Conservation (phyloP, 257 asterid species). For the Fraxinus anomala region DNA sequence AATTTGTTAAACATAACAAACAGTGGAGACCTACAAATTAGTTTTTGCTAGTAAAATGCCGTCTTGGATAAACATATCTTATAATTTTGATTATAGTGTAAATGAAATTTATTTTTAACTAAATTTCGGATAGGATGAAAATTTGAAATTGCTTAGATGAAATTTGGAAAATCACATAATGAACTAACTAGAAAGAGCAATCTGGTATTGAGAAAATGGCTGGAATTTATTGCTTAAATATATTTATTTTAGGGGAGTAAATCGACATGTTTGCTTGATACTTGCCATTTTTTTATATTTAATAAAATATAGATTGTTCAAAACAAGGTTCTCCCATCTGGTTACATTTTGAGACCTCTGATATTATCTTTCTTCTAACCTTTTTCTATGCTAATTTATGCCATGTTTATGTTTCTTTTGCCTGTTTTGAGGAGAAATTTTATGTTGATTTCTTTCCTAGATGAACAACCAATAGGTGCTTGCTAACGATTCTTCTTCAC, state of each 20-base stretch:
- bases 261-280: not conserved
- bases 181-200: not conserved
- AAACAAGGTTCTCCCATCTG: not conserved
- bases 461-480: conserved; percentile 27
- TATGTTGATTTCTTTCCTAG: conserved; percentile 25
- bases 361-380: not conserved
- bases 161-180: not conserved
- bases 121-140: not conserved
- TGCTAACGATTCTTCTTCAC: conserved; percentile 37
- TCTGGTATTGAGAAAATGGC: conserved; percentile 10
- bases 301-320: not conserved
- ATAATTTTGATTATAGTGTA: not conserved
- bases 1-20: not conserved
- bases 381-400: conserved; percentile 14
- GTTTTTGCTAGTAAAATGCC: not conserved
- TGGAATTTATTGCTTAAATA: not conserved
- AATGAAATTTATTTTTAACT: not conserved
- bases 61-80: not conserved
- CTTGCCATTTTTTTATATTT: not conserved
- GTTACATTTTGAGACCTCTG: conserved; percentile 5
- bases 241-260: not conserved
- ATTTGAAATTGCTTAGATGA: not conserved
- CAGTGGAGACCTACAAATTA: not conserved
- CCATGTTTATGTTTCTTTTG: not conserved
- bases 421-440: conserved; percentile 6